A percentile compares a stretch with the other conserved stretches of the same genome.
phyloP scores from a whole-genome alignment of 768 basidiomycete species.

The Scleroderma citrinum region DNA sequence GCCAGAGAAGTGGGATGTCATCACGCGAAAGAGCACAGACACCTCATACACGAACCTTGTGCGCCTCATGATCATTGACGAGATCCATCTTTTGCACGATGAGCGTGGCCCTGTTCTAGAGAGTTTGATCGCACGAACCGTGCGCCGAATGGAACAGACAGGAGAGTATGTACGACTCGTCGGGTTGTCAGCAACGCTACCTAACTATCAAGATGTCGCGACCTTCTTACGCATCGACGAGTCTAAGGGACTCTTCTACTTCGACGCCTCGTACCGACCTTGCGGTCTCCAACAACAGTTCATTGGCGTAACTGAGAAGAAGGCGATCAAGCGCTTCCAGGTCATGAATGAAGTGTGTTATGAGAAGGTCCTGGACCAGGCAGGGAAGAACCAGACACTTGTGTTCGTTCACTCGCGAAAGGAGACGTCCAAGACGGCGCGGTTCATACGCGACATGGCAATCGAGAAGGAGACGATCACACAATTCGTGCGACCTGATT shows the following conservation, averaged over 20 bases:
- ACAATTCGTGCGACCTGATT: constrained; percentile 91
- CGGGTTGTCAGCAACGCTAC: constrained; percentile 94
- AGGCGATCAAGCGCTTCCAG: constrained; percentile 97
- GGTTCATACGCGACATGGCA: constrained; percentile 90
- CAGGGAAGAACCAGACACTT: constrained; percentile 83
- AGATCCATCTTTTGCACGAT: constrained; percentile 96
- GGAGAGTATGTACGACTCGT: constrained; percentile 89
- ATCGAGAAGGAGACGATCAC: constrained; percentile 96
- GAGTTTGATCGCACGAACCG: constrained; percentile 82
- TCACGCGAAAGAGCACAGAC: constrained; percentile 96
- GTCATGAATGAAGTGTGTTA: constrained; percentile 99
- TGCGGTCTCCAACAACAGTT: constrained; percentile 96
- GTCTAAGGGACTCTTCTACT: constrained; percentile 91
- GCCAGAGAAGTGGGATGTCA: constrained; percentile 99
- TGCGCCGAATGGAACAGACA: constrained; percentile 92
- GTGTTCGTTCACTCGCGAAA: constrained; percentile 99
- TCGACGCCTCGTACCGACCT: constrained; percentile 90
- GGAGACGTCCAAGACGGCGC: constrained; percentile 96
- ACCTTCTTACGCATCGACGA: constrained; percentile 94
- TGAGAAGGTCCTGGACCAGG: constrained; percentile 95
- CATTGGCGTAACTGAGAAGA: constrained; percentile 97
- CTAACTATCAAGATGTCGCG: constrained; percentile 97
- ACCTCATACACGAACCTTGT: constrained; percentile 96
- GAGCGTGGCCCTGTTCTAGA: constrained; percentile 97
- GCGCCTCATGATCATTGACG: constrained; percentile 93